Evolutionary conservation across 805 yeast genomes (phyloP), one percentile per base, ranked within the genome.

Genomic region (Phaffomyces antillensis): DNA sequence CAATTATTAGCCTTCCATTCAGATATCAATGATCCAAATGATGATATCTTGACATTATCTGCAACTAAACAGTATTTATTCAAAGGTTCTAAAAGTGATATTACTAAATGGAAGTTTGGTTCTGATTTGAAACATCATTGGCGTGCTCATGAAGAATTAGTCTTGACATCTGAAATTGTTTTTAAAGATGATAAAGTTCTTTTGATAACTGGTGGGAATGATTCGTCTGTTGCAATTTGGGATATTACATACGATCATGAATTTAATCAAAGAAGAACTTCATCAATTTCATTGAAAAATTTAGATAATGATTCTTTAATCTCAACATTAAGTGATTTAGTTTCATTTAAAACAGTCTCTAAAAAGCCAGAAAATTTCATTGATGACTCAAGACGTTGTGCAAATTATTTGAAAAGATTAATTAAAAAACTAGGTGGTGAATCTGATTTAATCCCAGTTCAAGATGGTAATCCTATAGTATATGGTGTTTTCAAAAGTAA

Each of bases 301-400:
- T 57, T 76, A 10, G 71, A 76, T 38, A 76, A 82, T 49, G 88
- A 85, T 45, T 70, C 76, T 26, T 70, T 91, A 73, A 58, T 91
- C 25, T 68, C 72, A 18, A 75, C 85, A 2, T 69, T 91, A 43
- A 67, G 72, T 11, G 75, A 75, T 34, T 67, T 86, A 39, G 81
- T 89, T 15, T 65, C 85, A 1, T 89, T 70, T 63, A 78, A 76
- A 52, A 87, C 97, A 0, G 86, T 93, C 11, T 86, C 95, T 7
- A 83, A 83, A 52, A 72, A 71, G 36, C 87, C 87, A 1, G 76
- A 77, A n/a, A 61, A 71, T 30, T 79, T 75, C 57, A 71, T 88
- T 58, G 86, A 81, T 49, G 95, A 89, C 36, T 83, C 91, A 5
- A 76, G 97, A 47, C 77, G 83, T 37, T 91, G 98, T 66, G 96